Evolutionary conservation across 2,329 filamentous ascomycete genomes (phyloP).

Genomic region (Stemphylium vesicarium): DNA sequence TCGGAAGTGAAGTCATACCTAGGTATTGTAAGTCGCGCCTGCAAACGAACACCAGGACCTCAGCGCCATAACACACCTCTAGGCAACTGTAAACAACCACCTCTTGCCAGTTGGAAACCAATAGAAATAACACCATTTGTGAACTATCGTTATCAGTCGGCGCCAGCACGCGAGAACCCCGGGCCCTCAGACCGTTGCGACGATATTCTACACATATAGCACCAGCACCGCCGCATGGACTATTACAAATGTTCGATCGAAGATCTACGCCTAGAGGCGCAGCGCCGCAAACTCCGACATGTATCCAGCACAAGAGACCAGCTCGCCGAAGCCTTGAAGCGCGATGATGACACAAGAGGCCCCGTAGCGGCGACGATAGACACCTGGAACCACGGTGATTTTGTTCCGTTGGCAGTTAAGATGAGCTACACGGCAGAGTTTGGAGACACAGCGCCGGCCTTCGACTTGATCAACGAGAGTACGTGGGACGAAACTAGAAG

Average conservation of each 20-base stretch:
- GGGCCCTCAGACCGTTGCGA: background rate
- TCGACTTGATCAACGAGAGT: background rate
- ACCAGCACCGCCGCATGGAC: conserved; percentile 21
- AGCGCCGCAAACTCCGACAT: conserved; percentile 18
- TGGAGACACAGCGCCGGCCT: conserved; percentile 6
- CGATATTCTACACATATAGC: background rate
- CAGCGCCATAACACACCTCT: background rate
- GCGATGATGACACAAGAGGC: conserved; percentile 28
- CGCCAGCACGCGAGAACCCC: background rate
- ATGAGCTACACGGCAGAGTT: conserved; percentile 15
- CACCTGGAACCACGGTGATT: conserved; percentile 3
- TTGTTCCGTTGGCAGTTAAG: background rate
- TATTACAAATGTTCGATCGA: conserved; percentile 31
- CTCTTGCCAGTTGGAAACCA: background rate
- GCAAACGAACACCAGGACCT: conserved; percentile 1
- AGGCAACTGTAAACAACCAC: background rate
- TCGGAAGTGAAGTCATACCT: background rate
- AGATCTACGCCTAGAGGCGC: conserved; percentile 25
- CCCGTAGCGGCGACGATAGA: conserved; percentile 29
- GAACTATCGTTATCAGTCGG: background rate
- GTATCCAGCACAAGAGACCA: conserved; percentile 20
- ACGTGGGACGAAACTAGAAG: background rate
- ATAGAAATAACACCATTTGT: background rate
- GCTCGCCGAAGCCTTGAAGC: conserved; percentile 26
- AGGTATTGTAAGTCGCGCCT: background rate